Evolutionary conservation across 1,284 basidiomycete genomes (phyloP).

Genomic region (Microbotryomycetes sp.): DNA sequence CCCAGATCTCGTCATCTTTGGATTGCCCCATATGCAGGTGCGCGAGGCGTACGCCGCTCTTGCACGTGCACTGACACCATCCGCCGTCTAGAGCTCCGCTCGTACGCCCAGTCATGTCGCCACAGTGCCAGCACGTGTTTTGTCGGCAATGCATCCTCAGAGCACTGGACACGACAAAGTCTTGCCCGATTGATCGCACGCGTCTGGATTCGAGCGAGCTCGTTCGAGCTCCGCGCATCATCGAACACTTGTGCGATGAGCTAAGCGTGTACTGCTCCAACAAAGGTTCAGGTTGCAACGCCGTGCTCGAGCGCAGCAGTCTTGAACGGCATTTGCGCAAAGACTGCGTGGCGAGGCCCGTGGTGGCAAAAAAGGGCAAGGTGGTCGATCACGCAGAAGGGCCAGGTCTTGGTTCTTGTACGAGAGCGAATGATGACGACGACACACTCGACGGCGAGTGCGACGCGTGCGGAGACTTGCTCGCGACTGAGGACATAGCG

Average conservation of each 20-base stretch:
- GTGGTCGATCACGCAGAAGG: neutral
- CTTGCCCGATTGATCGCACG: conserved; percentile 27
- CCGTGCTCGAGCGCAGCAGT: neutral
- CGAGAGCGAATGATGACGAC: neutral
- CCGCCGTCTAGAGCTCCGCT: neutral
- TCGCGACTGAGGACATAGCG: neutral
- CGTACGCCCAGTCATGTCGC: conserved; percentile 10
- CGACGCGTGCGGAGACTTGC: neutral
- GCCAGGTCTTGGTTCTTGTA: neutral
- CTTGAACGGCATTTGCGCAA: neutral
- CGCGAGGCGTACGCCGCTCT: neutral
- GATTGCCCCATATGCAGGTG: conserved; percentile 26
- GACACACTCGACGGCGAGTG: neutral
- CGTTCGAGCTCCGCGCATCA: conserved; percentile 16
- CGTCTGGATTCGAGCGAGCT: conserved; percentile 3
- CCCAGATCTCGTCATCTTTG: conserved; percentile 3
- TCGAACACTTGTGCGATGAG: conserved; percentile 25
- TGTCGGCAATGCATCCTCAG: conserved; percentile 18
- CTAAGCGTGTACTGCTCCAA: conserved; percentile 18
- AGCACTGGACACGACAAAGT: conserved; percentile 12
- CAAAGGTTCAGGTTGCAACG: neutral
- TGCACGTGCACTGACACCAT: neutral
- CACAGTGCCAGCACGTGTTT: conserved; percentile 16
- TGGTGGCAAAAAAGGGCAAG: neutral
- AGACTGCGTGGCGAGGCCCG: neutral